A percentile compares a stretch with the other conserved stretches of the same genome.
Conservation (phyloP, 1,139 yeast genomes). For the Magnusiomyces sp. region DNA sequence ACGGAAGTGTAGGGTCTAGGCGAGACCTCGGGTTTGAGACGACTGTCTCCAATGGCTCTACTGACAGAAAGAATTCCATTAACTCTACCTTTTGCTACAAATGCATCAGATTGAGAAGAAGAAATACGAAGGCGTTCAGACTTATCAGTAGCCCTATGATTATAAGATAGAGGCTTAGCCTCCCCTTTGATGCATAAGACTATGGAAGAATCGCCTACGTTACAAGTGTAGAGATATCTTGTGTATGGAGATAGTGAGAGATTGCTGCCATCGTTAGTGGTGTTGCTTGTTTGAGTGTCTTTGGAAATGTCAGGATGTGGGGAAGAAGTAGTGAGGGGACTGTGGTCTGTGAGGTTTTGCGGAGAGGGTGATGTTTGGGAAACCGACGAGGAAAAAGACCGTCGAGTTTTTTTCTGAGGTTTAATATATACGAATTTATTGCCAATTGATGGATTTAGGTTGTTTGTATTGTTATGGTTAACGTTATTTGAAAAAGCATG, state of each 20-base stretch:
- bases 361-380: too few relatives aligned
- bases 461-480: neutral
- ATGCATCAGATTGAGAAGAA: constrained; percentile 56
- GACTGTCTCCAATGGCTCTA: constrained; percentile 76
- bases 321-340: neutral
- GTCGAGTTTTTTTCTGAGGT: neutral
- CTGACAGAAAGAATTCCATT: constrained; percentile 82
- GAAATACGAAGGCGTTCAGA: constrained; percentile 58
- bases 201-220: constrained; percentile 79
- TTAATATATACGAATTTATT: too few relatives aligned
- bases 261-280: neutral
- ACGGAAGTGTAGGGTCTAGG: constrained; percentile 70
- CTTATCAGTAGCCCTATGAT: constrained; percentile 68
- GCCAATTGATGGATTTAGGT: too few relatives aligned
- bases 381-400: too few relatives aligned
- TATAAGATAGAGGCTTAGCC: constrained; percentile 64
- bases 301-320: too few relatives aligned
- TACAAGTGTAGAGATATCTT: constrained; percentile 56
- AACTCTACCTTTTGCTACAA: constrained; percentile 40
- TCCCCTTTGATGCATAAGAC: constrained; percentile 57
- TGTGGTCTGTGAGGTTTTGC: neutral
- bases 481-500: neutral
- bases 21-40: constrained; percentile 66
- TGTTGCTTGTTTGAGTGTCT: too few relatives aligned
- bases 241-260: neutral